Evolutionary conservation across 768 basidiomycete species (phyloP).

Genomic region (Lactifluus subvellereus): DNA sequence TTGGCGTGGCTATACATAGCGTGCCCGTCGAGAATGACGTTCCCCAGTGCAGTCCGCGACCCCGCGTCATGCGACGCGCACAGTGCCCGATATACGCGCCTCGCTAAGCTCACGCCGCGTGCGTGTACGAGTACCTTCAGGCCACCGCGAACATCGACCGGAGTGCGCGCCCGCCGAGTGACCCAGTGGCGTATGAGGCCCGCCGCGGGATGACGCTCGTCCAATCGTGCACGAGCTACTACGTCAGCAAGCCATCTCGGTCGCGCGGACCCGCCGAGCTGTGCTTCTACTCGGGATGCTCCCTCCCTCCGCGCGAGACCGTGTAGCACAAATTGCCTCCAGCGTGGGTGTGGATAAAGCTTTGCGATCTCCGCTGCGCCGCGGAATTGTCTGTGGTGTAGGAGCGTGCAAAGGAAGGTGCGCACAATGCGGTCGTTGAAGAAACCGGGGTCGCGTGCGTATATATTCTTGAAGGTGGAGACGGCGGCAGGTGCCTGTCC

Average conservation of each 20-base stretch:
- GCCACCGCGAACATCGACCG: conserved; percentile 2
- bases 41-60: conserved; percentile 44
- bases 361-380: conserved; percentile 30
- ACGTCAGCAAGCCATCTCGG: conserved; percentile 10
- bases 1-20: conserved; percentile 27
- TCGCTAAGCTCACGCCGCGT: conserved; percentile 13
- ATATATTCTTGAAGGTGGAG: conserved; percentile 38
- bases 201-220: conserved; percentile 27
- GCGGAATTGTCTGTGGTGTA: conserved; percentile 37
- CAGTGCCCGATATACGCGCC: conserved; percentile 19
- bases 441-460: conserved; percentile 32
- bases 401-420: conserved; percentile 35
- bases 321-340: conserved; percentile 33
- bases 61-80: conserved; percentile 27
- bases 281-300: neutral
- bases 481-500: conserved; percentile 36
- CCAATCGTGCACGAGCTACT: conserved; percentile 24
- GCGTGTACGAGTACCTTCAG: conserved; percentile 11
- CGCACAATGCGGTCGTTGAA: conserved; percentile 38
- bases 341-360: conserved; percentile 25
- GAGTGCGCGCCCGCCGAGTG: conserved; percentile 6
- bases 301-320: conserved; percentile 7
- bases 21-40: conserved; percentile 48
- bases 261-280: neutral
- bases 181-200: conserved; percentile 25